Percentiles rank a stretch among this genome's conserved stretches.
Evolutionary conservation across 2,329 filamentous ascomycete species (phyloP).

Genomic region (Claviceps sp.): DNA sequence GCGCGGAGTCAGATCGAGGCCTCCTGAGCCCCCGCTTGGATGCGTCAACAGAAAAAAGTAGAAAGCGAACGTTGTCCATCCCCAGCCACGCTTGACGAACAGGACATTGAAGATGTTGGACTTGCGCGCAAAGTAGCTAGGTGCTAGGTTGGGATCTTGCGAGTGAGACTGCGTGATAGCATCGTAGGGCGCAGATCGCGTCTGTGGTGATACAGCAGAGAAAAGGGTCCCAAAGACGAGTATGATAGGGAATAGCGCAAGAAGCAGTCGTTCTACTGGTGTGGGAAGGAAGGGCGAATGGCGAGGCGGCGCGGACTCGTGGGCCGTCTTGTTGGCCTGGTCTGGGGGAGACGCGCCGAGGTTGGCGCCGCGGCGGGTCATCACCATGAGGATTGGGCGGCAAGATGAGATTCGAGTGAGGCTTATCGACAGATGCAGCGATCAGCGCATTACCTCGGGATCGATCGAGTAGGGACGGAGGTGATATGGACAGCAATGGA

Average conservation of each 20-base stretch:
- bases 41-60: slow-evolving; percentile 56
- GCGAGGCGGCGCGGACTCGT: slow-evolving; percentile 14
- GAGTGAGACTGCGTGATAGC: slow-evolving; percentile 48
- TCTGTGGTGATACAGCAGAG: slow-evolving; percentile 61
- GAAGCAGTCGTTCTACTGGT: slow-evolving; percentile 47
- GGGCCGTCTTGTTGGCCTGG: not conserved
- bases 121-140: slow-evolving; percentile 88
- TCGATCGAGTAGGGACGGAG: not conserved
- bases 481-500: no score
- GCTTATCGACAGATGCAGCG: not conserved
- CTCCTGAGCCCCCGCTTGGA: slow-evolving; percentile 30
- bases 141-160: slow-evolving; percentile 40
- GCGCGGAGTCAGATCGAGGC: slow-evolving; percentile 18
- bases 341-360: not conserved
- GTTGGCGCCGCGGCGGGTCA: slow-evolving; percentile 13
- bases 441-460: not conserved
- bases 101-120: slow-evolving; percentile 81
- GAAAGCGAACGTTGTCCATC: slow-evolving; percentile 73
- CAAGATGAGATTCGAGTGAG: not conserved
- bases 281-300: slow-evolving; percentile 55
- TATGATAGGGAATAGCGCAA: slow-evolving; percentile 62
- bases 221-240: slow-evolving; percentile 74
- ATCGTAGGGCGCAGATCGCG: slow-evolving; percentile 51
- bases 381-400: slow-evolving; percentile 12
- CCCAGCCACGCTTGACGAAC: slow-evolving; percentile 94